phyloP scores from a whole-genome alignment of 2,329 filamentous ascomycete species.

The Lasiodiplodia citricola region DNA sequence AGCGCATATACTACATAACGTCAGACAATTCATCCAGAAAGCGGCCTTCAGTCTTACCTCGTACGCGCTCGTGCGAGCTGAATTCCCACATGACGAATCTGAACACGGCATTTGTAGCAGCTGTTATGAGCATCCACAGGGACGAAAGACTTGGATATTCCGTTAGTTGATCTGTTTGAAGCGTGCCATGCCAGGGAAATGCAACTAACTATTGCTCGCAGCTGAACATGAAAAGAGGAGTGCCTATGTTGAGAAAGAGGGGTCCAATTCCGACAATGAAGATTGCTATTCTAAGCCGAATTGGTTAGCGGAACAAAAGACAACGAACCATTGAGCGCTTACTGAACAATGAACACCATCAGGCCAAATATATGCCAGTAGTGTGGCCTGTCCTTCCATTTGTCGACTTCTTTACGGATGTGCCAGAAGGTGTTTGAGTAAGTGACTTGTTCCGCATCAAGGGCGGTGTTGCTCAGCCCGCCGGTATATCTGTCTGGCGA shows the following conservation, averaged over 20 bases:
- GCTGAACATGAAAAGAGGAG: constrained; percentile 12
- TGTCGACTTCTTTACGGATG: background rate
- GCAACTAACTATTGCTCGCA: background rate
- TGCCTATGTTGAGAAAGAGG: background rate
- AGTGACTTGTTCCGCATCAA: background rate
- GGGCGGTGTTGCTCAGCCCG: background rate
- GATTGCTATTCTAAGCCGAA: background rate
- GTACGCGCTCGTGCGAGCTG: background rate
- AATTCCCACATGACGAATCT: constrained; percentile 6
- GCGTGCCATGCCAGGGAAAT: background rate
- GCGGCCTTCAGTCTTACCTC: background rate
- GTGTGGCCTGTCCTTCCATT: background rate
- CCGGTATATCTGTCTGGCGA: background rate
- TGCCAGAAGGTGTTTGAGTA: background rate
- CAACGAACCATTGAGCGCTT: background rate
- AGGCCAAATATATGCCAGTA: constrained; percentile 1
- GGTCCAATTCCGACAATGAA: background rate
- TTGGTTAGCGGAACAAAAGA: background rate
- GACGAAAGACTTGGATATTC: background rate
- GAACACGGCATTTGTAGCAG: background rate
- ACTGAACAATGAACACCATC: background rate
- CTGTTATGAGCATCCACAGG: constrained; percentile 2
- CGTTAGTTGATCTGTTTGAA: background rate
- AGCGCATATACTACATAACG: background rate
- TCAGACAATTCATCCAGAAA: background rate